Base-by-base conservation (phyloP, 139 green algal genomes). In the Mesostigma viride region DNA sequence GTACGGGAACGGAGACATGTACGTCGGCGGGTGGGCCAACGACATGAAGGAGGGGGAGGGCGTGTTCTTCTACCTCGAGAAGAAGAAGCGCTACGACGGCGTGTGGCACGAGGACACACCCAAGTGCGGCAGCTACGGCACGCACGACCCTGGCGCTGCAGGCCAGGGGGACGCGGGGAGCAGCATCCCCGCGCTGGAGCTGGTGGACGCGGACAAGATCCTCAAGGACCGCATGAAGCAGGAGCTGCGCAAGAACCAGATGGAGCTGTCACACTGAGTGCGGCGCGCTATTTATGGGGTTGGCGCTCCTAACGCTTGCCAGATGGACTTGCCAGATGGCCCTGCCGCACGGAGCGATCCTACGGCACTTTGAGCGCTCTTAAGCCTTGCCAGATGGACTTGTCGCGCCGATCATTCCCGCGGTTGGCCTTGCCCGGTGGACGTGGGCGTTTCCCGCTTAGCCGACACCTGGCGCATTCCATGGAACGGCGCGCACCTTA, bases 21-120 rank as follows among this genome's bases (percentile, higher is more conserved):
- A 84, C 64, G 79, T 82, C 44, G 84, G 84, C 2, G 11, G 79
- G 28, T 90, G 84, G 84, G 58, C 51, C 0, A n/a, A 72, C 28
- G 83, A 88, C 64, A 26, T 76, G n/a, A 90, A 87, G 76, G 70
- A 88, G 58, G 84, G 84, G 2, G 63, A 76, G 17, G 84, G 84
- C 3, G 79, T 68, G 11, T 84, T 76, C 64, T 84, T 82, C 60
- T 84, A 79, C 53, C 33, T 28, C 3, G 28, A 20, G 3, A 72
- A 67, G 64, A 26, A 32, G 22, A 62, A 45, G 31, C 31, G 61
- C 31, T 77, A 73, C 65, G 71, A 72, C 24, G 71, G 71, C 22
- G 57, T 67, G 51, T 77, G 71, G 71, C 31, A 64, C 35, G 31
- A 62, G 17, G 71, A 68, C 58, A 66, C 47, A 6, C 64, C 71